phyloP scores from a whole-genome alignment of 352 stramenopile genomes.

The Globisporangium solare region DNA sequence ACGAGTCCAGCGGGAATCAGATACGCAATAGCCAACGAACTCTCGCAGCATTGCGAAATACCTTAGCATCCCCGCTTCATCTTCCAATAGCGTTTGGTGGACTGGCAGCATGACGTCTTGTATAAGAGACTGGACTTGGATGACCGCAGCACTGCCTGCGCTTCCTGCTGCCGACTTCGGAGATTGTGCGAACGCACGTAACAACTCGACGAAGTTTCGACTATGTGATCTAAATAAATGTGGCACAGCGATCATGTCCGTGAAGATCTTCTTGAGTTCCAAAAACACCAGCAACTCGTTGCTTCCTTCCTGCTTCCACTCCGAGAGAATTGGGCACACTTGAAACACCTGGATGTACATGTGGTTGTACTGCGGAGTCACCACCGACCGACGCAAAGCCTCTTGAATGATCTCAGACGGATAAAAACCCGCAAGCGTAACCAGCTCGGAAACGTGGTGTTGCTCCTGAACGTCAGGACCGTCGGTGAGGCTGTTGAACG shows the following conservation, averaged over 20 bases:
- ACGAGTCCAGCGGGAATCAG: background rate
- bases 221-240: conserved; percentile 22
- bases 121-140: conserved; percentile 5
- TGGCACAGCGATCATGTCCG: conserved; percentile 17
- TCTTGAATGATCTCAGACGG: conserved; percentile 23
- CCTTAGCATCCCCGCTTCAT: background rate
- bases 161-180: background rate
- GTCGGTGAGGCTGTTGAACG: conserved; percentile 35
- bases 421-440: conserved; percentile 24
- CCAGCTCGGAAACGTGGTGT: conserved; percentile 14
- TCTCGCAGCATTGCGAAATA: conserved; percentile 6
- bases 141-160: conserved; percentile 11
- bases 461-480: conserved; percentile 4
- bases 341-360: conserved; percentile 23
- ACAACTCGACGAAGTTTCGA: conserved; percentile 21
- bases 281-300: conserved; percentile 9
- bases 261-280: conserved; percentile 22
- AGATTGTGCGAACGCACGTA: conserved; percentile 13
- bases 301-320: conserved; percentile 17
- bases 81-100: background rate
- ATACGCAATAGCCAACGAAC: conserved; percentile 2
- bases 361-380: conserved; percentile 15
- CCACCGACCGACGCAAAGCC: conserved; percentile 18
- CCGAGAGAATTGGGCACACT: conserved; percentile 24
- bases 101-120: conserved; percentile 11